Base-by-base conservation (phyloP, 2,329 filamentous ascomycete genomes). In the Thielaviopsis punctulata region DNA sequence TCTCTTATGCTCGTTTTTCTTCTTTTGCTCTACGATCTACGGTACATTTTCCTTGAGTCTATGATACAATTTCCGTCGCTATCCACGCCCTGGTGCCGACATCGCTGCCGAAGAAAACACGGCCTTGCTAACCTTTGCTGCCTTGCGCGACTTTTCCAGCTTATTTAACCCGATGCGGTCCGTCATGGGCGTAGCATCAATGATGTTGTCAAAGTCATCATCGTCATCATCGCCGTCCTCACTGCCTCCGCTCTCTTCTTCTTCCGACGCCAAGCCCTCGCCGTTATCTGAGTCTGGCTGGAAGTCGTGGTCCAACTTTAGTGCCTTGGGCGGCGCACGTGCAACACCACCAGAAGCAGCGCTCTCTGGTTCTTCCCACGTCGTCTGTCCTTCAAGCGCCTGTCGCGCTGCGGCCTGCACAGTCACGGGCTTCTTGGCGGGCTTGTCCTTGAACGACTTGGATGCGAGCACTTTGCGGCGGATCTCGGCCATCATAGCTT, bases 121-220 rank as follows among this genome's bases (percentile, higher is more conserved):
- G 56, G 66, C 68, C 15, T 66, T 75, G 4, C 71, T 72, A 24
- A 70, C 64, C 5, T 69, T 68, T 2, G 69, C 69, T 52, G 65
- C 67, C 5, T 69, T 65, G 39, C 73, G 67, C 59, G 79, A 75
- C 64, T 73, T 77, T 55, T 79, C 73, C 43, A 80, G 63, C 63
- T 68, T 76, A 2, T 66, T 64, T 52, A 80, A 60, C 0, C 90
- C 90, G 12, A 84, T 85, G 52, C 83, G 78, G 63, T 95, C 90
- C 0, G 89, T 95, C 18, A 93, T 79, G 0, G 87, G 87, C 2
- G 86, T 90, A 0, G 92, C 90, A 59, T 89, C 80, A 62, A 95
- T 94, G 65, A 98, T 93, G 58, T 83, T 83, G 62, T 96, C 90
- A 62, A 96, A 95, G 48, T 87, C 83, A 46, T 84, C 84, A 51